These are phyloP conservation scores for Saururus chinensis DNA, from an alignment of 164 flowering plant genomes.

Conservation along the genomic window DNA sequence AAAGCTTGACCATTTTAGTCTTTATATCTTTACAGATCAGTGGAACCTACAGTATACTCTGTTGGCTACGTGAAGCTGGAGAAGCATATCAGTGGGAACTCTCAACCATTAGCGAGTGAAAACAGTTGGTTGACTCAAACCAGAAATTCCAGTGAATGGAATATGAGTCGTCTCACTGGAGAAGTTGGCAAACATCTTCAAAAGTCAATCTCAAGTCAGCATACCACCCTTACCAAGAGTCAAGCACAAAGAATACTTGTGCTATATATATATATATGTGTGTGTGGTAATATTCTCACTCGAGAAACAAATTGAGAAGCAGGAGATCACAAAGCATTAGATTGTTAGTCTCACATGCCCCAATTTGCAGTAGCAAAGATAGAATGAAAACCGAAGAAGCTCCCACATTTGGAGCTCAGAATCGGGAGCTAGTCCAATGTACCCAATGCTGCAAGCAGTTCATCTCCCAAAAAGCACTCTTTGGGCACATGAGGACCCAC, in stretches of 20 bases:
- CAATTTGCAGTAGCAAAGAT: too few relatives aligned
- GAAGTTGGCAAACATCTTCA: background rate
- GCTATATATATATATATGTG: too few relatives aligned
- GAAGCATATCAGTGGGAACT: background rate
- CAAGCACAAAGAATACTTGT: background rate
- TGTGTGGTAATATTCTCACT: too few relatives aligned
- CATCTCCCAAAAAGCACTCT: constrained; percentile 6
- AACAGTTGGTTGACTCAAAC: background rate
- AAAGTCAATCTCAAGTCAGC: background rate
- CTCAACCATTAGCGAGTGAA: background rate
- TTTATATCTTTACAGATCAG: too few relatives aligned
- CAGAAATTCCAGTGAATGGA: background rate
- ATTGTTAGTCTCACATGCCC: too few relatives aligned
- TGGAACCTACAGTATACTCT: background rate
- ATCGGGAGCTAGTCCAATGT: background rate
- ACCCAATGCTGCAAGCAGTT: constrained; percentile 8
- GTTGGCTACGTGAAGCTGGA: background rate
- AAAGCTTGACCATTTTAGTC: too few relatives aligned
- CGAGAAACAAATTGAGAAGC: too few relatives aligned
- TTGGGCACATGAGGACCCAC: constrained; percentile 14
- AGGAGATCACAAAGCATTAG: too few relatives aligned
- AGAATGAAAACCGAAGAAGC: background rate
- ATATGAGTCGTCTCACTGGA: background rate
- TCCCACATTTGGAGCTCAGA: background rate
- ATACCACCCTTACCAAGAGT: background rate